Percentiles rank a stretch among this genome's conserved stretches.
These are phyloP conservation scores for Ogataea allantospora DNA, from an alignment of 805 yeast genomes.

Conservation along the genomic window DNA sequence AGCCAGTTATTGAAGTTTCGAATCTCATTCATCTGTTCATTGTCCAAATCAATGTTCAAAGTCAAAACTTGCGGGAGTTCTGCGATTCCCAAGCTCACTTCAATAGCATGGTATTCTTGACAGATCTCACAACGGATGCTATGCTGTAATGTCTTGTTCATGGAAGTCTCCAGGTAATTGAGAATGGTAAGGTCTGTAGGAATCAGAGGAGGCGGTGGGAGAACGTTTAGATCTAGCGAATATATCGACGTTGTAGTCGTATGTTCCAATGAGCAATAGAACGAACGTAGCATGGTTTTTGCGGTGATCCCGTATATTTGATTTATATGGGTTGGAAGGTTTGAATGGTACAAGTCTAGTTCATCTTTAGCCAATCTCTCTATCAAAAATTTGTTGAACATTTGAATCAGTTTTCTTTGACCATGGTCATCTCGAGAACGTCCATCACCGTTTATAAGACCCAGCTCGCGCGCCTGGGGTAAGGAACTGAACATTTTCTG, in stretches of 20 bases:
- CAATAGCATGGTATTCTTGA: constrained; percentile 50
- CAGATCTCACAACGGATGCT: constrained; percentile 55
- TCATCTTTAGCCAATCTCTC: constrained; percentile 54
- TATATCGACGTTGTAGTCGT: constrained; percentile 36
- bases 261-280: constrained; percentile 39
- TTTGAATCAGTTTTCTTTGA: constrained; percentile 45
- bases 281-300: constrained; percentile 41
- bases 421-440: constrained; percentile 42
- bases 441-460: constrained; percentile 52
- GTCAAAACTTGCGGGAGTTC: constrained; percentile 64
- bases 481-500: constrained; percentile 48
- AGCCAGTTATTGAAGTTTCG: constrained; percentile 57
- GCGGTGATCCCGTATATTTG: constrained; percentile 42
- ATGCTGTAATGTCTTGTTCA: constrained; percentile 50
- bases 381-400: constrained; percentile 60
- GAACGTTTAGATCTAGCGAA: constrained; percentile 41
- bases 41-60: constrained; percentile 54
- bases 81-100: constrained; percentile 49
- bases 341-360: constrained; percentile 27
- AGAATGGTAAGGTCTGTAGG: constrained; percentile 41
- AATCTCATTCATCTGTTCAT: constrained; percentile 53
- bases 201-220: constrained; percentile 34
- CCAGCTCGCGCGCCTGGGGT: constrained; percentile 50
- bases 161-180: constrained; percentile 59
- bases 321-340: constrained; percentile 21